Evolutionary conservation across 139 green algal genomes (phyloP), one percentile per base, ranked within the genome.

Genomic region (Chlorella sp.): DNA sequence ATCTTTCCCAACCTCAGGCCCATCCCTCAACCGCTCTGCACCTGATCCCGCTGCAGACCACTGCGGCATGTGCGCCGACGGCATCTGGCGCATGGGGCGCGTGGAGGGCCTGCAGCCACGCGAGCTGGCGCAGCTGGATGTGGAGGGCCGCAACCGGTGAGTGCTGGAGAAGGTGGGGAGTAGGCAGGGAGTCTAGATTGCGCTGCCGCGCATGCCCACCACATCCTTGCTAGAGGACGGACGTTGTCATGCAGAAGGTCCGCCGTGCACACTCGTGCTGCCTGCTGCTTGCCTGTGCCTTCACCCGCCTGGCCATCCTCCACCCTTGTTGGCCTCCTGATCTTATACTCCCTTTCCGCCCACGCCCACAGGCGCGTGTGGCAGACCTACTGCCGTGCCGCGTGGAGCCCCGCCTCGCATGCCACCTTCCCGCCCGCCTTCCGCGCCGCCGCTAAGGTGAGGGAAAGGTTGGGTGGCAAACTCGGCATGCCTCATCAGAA

Each of bases 1-100:
- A n/a, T n/a, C n/a, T n/a, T n/a, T n/a, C n/a, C n/a, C n/a, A n/a
- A n/a, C n/a, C n/a, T n/a, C n/a, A n/a, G n/a, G n/a, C n/a, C n/a
- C n/a, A 26, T 0, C 56, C 11, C 36, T 57, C 47, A 28, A n/a
- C 70, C 9, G 21, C 13, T 28, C 41, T 2, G 12, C 70, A 1
- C 34, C 34, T 32, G 0, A 21, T 17, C 4, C 9, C 44, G 23
- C 21, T 9, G 57, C 76, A 82, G 76, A 82, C 60, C 71, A 60
- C 34, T 82, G 76, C 60, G 76, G 57, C 9, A 51, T 32, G 17
- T 63, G 76, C 36, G 36, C 57, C 26, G 76, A 82, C 57, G 76
- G 76, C 36, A 63, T 82, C 60, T 82, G 76, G 76, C 76, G 76
- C 60, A 82, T 82, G 76, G 60, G 60, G 21, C 76, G 76, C 26